Percentiles rank a stretch among this genome's conserved stretches.
Conservation (phyloP, 2,329 filamentous ascomycete genomes). For the Nannizzia gypsea region DNA sequence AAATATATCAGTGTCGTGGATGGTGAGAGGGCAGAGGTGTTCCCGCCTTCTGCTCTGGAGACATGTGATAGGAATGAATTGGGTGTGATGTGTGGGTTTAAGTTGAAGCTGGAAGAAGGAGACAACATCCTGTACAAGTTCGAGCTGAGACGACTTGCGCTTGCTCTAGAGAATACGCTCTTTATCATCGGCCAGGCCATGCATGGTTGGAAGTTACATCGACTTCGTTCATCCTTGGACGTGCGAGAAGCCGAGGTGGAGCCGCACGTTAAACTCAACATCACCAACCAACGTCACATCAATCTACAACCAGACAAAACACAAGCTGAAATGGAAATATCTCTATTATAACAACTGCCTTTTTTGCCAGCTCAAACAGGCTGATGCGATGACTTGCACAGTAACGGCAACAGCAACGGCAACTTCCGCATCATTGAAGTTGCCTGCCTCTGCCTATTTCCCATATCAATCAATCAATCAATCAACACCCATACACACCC, state of each 20-base stretch:
- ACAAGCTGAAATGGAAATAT: not conserved
- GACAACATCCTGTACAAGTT: not conserved
- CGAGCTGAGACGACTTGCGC: not conserved
- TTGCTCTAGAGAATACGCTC: not conserved
- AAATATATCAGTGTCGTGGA: constrained; percentile 33
- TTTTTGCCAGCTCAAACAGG: not conserved
- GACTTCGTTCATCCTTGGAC: too few species aligned
- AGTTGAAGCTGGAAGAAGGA: not conserved
- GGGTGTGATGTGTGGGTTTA: constrained; percentile 17
- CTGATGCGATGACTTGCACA: too few species aligned
- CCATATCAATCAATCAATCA: too few species aligned
- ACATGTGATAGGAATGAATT: constrained; percentile 22
- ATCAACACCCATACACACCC: too few species aligned
- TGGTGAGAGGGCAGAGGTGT: constrained; percentile 6
- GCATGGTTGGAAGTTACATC: too few species aligned
- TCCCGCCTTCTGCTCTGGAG: not conserved
- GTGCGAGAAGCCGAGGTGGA: not conserved
- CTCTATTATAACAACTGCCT: not conserved
- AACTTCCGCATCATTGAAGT: too few species aligned
- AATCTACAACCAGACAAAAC: not conserved
- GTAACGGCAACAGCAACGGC: too few species aligned
- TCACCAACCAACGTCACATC: too few species aligned
- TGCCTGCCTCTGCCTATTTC: too few species aligned
- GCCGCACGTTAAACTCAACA: not conserved
- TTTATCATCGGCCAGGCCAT: too few species aligned